Percentiles rank a stretch among this genome's conserved stretches.
phyloP scores from a whole-genome alignment of 192 early-diverging fungal species.

The Rhizoclosmatium sp. region DNA sequence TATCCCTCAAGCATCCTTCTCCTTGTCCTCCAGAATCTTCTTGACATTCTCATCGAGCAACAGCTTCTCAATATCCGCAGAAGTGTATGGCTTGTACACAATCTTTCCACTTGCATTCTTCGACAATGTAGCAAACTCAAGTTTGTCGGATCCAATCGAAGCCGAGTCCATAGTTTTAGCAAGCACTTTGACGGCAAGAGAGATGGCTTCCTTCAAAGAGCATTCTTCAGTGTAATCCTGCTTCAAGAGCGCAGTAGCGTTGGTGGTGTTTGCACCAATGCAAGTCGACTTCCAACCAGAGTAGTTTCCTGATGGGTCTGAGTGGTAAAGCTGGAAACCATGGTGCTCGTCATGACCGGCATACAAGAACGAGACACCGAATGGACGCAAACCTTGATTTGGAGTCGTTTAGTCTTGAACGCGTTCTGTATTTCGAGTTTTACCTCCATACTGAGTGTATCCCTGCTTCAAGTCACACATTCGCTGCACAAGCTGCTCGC shows the following conservation, averaged over 20 bases:
- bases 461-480: conserved; percentile 98
- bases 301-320: conserved; percentile 99
- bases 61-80: conserved; percentile 82
- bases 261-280: conserved; percentile 94
- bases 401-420: conserved; percentile 4
- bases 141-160: conserved; percentile 88
- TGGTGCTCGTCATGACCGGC: conserved; percentile 89
- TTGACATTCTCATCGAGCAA: conserved; percentile 74
- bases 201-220: conserved; percentile 88
- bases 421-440: background rate
- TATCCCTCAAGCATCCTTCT: conserved; percentile 32
- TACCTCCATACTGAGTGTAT: conserved; percentile 95
- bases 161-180: conserved; percentile 98
- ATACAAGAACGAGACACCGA: conserved; percentile 97
- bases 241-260: conserved; percentile 91
- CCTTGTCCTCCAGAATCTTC: conserved; percentile 39
- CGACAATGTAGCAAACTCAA: conserved; percentile 91
- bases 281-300: conserved; percentile 98
- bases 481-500: conserved; percentile 93
- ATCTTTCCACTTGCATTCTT: conserved; percentile 63
- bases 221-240: conserved; percentile 95
- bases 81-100: conserved; percentile 73
- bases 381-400: conserved; percentile 85
- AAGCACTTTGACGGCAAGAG: conserved; percentile 90
- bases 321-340: conserved; percentile 98